Percentiles rank a stretch among this genome's conserved stretches.
Conservation (phyloP, 1,139 yeast species). For the Candida albicans region DNA sequence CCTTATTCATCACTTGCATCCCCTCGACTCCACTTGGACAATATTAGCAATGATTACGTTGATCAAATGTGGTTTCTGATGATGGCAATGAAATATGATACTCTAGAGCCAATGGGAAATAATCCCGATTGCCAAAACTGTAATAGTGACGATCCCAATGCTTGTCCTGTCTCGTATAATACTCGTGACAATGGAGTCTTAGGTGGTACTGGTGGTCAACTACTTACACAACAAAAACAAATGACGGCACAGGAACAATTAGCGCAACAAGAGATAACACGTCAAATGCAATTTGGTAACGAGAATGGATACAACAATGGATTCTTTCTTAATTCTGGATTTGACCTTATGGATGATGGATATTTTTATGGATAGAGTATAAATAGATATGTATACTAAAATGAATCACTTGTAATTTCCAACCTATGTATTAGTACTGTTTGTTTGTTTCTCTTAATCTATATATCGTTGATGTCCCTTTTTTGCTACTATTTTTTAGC, state of each 20-base stretch:
- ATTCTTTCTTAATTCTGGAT: conserved; percentile 7
- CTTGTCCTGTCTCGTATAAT: conserved; percentile 1
- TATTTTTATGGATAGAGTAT: conserved; percentile 2
- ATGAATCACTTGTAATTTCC: too few species aligned
- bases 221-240: conserved; percentile 2
- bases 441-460: too few species aligned
- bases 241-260: conserved; percentile 3
- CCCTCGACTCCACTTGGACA: conserved; percentile 1
- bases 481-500: conserved; percentile 35
- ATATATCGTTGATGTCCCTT: background rate
- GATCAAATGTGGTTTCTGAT: conserved; percentile 34
- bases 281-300: conserved; percentile 1
- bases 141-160: background rate
- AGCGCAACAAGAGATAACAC: conserved; percentile 1
- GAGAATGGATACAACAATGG: background rate
- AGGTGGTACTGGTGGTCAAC: background rate
- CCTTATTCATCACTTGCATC: conserved; percentile 7
- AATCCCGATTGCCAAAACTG: background rate
- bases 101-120: conserved; percentile 4
- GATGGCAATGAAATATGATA: conserved; percentile 26
- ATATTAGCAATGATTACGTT: conserved; percentile 18
- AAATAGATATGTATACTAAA: background rate
- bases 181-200: conserved; percentile 4
- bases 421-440: too few species aligned
- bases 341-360: conserved; percentile 7